Evolutionary conservation across 305 asterid genomes (phyloP).

Genomic region (Fraxinus dipetala): DNA sequence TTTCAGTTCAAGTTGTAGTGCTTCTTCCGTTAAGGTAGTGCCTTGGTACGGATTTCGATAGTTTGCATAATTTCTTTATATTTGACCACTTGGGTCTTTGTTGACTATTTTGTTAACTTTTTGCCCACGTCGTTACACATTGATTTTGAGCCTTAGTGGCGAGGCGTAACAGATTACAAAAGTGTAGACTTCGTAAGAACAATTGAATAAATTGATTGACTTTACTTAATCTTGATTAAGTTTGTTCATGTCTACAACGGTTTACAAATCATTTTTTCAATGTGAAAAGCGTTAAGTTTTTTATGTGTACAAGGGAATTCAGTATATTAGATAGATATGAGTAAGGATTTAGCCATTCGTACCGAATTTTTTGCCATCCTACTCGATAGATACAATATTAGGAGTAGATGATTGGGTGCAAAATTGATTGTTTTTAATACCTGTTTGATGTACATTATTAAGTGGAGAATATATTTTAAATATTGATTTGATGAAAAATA

Average conservation of each 20-base stretch:
- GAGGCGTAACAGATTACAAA: not conserved
- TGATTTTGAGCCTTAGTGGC: no score
- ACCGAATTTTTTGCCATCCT: not conserved
- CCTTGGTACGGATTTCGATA: no score
- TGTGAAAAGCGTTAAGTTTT: not conserved
- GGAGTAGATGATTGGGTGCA: not conserved
- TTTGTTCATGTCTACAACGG: not conserved
- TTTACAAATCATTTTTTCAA: not conserved
- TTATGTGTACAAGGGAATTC: not conserved
- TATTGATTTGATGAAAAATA: no score
- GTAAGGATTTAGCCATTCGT: not conserved
- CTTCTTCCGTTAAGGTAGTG: no score
- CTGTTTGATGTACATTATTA: no score
- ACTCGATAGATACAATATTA: not conserved
- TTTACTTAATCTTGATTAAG: not conserved
- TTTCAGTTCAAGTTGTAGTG: no score
- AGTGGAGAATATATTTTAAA: no score
- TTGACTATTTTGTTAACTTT: no score
- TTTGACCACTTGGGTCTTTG: no score
- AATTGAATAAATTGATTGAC: not conserved
- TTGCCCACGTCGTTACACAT: no score
- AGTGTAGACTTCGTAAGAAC: not conserved
- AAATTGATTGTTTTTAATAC: not conserved
- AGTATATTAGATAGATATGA: not conserved
- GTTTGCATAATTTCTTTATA: no score